Evolutionary conservation across 805 yeast genomes (phyloP).

Genomic region (Clavispora phyllophila): DNA sequence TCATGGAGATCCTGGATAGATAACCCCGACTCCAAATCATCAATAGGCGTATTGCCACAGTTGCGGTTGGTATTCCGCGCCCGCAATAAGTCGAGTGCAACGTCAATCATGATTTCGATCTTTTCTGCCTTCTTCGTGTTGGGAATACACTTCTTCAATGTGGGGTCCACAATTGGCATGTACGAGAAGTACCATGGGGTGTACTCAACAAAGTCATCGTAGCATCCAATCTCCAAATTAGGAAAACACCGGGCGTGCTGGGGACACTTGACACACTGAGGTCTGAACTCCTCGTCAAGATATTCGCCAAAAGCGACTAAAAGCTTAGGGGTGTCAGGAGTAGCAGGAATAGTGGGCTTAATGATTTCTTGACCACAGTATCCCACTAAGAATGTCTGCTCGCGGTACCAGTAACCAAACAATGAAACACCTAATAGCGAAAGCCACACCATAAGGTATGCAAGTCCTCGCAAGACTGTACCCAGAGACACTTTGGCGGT

Average conservation of each 20-base stretch:
- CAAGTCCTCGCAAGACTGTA: not conserved
- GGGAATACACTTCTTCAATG: constrained; percentile 52
- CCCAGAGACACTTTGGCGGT: not conserved
- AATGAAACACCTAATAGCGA: constrained; percentile 32
- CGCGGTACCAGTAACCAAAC: constrained; percentile 56
- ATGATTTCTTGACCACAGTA: constrained; percentile 66
- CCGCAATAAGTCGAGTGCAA: constrained; percentile 62
- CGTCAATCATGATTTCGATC: constrained; percentile 58
- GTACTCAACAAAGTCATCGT: constrained; percentile 52
- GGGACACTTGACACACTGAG: constrained; percentile 76
- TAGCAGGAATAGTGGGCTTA: constrained; percentile 35
- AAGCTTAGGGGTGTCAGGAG: constrained; percentile 22
- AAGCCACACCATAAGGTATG: constrained; percentile 26
- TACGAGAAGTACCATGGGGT: constrained; percentile 56
- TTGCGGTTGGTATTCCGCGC: constrained; percentile 58
- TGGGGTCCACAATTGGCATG: constrained; percentile 53
- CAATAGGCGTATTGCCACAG: constrained; percentile 48
- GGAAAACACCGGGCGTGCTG: constrained; percentile 71
- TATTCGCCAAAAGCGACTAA: constrained; percentile 37
- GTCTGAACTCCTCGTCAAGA: constrained; percentile 44
- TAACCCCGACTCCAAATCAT: constrained; percentile 48
- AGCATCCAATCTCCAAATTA: constrained; percentile 58
- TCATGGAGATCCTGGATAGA: constrained; percentile 46
- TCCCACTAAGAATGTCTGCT: constrained; percentile 59
- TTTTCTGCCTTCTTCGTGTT: constrained; percentile 70